Evolutionary conservation across 192 early-diverging fungal species (phyloP), one percentile per base, ranked within the genome.

Genomic region (Coemansia sp.): DNA sequence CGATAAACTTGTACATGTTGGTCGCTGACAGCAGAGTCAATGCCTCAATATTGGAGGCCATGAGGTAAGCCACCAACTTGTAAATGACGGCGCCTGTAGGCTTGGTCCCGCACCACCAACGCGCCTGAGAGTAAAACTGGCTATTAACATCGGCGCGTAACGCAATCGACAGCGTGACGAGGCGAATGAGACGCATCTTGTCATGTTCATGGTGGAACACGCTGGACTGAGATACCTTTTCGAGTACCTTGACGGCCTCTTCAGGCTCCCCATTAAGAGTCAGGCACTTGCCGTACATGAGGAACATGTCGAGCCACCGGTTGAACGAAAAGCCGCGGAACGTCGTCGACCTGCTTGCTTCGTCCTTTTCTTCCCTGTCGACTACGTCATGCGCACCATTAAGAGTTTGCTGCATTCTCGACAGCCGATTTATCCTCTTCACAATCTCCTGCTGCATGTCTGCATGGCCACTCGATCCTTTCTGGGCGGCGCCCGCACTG

Each of bases 301-400:
- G 70, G 29, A 87, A 84, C 72, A 87, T 77, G 38, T 76, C 67
- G 10, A 69, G 33, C 85, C 85, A 87, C 22, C 67, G 64, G 22
- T 58, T 67, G 43, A 87, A 87, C 41, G 49, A 36, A 27, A 79
- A 70, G 5, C 75, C 79, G 36, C 79, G 85, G 62, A 84, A 84
- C 50, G 79, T 76, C n/a, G 79, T 81, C 4, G 80, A 63, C 20
- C 52, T 43, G 16, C 27, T 24, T 7, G 62, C 53, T 0, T 70
- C 63, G 3, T 71, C 73, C 20, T 55, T 62, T 24, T 38, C 64
- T 3, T 68, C 65, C 18, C 18, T 52, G 1, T 31, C 47, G 12
- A 27, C 57, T n/a, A 41, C 3, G 11, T 22, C 36, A 18, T 60
- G 31, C 5, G 16, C 15, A 10, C 10, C 34, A n/a, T 62, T 27